phyloP scores from a whole-genome alignment of 805 yeast genomes.

The Danielia reshetovae region DNA sequence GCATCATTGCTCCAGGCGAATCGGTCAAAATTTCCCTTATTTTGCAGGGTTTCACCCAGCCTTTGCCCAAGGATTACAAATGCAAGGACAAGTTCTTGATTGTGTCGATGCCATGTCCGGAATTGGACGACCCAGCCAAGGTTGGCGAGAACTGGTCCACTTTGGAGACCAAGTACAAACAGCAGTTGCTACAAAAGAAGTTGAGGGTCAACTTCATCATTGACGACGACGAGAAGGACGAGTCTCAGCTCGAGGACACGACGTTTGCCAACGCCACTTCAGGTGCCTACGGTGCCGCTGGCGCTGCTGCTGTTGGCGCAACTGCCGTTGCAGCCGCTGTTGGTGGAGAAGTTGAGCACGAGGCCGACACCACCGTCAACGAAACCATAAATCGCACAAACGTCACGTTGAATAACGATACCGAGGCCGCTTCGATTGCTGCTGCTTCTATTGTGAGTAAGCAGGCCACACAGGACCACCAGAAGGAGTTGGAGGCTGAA shows the following conservation, averaged over 20 bases:
- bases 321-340: background rate
- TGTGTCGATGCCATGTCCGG: conserved; percentile 76
- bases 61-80: conserved; percentile 67
- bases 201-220: conserved; percentile 57
- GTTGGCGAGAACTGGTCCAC: conserved; percentile 75
- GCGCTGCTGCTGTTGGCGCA: conserved; percentile 10
- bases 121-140: conserved; percentile 47
- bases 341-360: background rate
- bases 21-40: conserved; percentile 73
- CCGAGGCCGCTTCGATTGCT: conserved; percentile 6
- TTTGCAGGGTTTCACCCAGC: conserved; percentile 76
- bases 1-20: conserved; percentile 71
- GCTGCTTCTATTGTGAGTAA: conserved; percentile 5
- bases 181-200: conserved; percentile 57
- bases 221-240: conserved; percentile 19
- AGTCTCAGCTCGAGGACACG: conserved; percentile 15
- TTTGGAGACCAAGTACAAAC: conserved; percentile 57
- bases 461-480: conserved; percentile 14
- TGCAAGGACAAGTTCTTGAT: conserved; percentile 92
- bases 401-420: conserved; percentile 4
- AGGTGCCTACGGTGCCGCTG: too few relatives aligned
- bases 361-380: conserved; percentile 1
- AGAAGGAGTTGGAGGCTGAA: conserved; percentile 36
- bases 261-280: conserved; percentile 19
- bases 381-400: too few relatives aligned